Conservation (phyloP, 441 rosid species). For the Sinapis alba region DNA sequence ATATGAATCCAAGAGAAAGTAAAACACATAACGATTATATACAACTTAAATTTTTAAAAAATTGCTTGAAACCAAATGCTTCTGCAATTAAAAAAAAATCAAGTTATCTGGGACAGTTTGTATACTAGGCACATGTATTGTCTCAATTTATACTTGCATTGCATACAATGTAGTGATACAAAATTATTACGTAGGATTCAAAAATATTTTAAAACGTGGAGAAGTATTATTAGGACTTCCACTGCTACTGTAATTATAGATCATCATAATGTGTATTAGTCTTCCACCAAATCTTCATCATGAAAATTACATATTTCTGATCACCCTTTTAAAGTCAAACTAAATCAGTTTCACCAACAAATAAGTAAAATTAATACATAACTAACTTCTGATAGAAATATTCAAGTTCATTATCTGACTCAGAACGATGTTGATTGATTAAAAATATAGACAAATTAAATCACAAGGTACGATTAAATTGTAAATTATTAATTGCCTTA, state of each 20-base stretch:
- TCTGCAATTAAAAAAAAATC: background rate
- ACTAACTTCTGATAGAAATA: constrained; percentile 18
- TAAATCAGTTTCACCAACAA: background rate
- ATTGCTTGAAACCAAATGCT: constrained; percentile 14
- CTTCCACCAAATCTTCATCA: constrained; percentile 28
- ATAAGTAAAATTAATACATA: background rate
- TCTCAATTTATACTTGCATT: background rate
- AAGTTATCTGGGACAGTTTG: background rate
- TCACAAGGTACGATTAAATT: background rate
- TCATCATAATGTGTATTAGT: constrained; percentile 18
- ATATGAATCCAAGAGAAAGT: background rate
- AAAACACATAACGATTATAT: background rate
- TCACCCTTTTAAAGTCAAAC: constrained; percentile 16
- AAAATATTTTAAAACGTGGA: background rate
- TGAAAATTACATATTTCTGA: constrained; percentile 17
- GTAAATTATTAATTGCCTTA: background rate
- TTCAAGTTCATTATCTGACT: constrained; percentile 10
- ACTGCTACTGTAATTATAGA: constrained; percentile 23
- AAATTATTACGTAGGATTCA: background rate
- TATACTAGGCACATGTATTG: constrained; percentile 18
- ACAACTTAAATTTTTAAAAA: constrained; percentile 3
- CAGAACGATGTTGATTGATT: background rate
- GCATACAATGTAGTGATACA: background rate
- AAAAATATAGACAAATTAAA: background rate
- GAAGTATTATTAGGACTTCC: constrained; percentile 14